A percentile compares a stretch with the other conserved stretches of the same genome.
Evolutionary conservation across 108 stramenopile species (phyloP).

Genomic region (Pseudonitzschia delicatissima): DNA sequence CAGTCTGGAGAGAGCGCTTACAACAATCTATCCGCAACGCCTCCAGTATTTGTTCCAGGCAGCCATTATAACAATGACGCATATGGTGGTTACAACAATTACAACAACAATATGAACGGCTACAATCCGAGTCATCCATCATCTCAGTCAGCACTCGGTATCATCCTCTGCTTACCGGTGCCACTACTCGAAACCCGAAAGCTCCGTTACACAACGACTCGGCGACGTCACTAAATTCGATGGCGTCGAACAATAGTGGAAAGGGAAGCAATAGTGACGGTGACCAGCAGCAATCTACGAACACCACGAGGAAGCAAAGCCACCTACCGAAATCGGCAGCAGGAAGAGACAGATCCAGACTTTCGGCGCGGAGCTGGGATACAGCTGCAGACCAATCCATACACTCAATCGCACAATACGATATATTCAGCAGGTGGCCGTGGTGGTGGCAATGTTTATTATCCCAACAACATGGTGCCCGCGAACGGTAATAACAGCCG

Average conservation of each 20-base stretch:
- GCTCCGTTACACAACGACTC: neutral
- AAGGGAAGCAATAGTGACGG: conserved; percentile 6
- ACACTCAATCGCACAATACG: neutral
- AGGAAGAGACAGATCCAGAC: conserved; percentile 85
- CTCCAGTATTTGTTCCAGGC: neutral
- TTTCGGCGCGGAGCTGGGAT: conserved; percentile 54
- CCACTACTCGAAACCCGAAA: neutral
- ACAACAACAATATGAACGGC: neutral
- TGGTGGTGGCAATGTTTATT: neutral
- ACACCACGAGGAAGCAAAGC: conserved; percentile 48
- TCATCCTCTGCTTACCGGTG: neutral
- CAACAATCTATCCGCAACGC: too few species aligned
- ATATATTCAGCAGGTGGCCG: neutral
- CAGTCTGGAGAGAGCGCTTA: neutral
- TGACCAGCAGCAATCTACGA: conserved; percentile 7
- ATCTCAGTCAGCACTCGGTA: neutral
- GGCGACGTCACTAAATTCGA: neutral
- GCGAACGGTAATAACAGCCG: neutral
- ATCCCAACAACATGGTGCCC: neutral
- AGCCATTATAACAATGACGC: too few species aligned
- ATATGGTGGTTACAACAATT: neutral
- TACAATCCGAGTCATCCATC: neutral
- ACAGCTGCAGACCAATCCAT: conserved; percentile 2
- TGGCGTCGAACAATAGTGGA: neutral
- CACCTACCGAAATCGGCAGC: conserved; percentile 75